Percentiles rank a stretch among this genome's conserved stretches.
Conservation (phyloP, 176 grass and related monocot genomes). For the Oryza australiensis region DNA sequence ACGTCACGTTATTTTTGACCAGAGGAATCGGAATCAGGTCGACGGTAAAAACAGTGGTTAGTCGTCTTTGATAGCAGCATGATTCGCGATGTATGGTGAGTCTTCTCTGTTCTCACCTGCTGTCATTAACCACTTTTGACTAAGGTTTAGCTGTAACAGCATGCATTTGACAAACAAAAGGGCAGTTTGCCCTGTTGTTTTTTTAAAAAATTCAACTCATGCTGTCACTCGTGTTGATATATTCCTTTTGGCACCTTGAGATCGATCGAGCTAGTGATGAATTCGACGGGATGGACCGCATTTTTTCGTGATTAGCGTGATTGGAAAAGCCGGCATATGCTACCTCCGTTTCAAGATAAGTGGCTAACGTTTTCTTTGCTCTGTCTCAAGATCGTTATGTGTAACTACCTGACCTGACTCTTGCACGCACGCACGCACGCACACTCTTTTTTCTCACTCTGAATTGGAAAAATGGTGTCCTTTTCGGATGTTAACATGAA, state of each 20-base stretch:
- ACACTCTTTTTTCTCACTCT: background rate
- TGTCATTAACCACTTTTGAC: background rate
- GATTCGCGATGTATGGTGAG: background rate
- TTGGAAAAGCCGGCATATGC: background rate
- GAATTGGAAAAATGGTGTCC: background rate
- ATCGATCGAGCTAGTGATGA: background rate
- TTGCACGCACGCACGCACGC: background rate
- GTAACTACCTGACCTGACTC: background rate
- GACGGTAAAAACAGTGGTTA: background rate
- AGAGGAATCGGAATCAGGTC: background rate
- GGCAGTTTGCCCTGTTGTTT: background rate
- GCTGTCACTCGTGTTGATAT: background rate
- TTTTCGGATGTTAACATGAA: background rate
- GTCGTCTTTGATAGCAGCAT: background rate
- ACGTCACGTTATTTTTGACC: background rate
- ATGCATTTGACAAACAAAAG: constrained; percentile 15
- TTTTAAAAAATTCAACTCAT: background rate
- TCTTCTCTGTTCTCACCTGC: background rate
- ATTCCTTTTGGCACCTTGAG: background rate
- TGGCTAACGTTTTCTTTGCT: background rate
- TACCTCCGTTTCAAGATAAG: background rate
- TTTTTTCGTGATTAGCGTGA: background rate
- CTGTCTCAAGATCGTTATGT: background rate
- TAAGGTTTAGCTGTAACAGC: background rate
- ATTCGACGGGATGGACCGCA: too few species aligned